A percentile compares a stretch with the other conserved stretches of the same genome.
Conservation (phyloP, 768 basidiomycete genomes). For the Naganishia randhawae region DNA sequence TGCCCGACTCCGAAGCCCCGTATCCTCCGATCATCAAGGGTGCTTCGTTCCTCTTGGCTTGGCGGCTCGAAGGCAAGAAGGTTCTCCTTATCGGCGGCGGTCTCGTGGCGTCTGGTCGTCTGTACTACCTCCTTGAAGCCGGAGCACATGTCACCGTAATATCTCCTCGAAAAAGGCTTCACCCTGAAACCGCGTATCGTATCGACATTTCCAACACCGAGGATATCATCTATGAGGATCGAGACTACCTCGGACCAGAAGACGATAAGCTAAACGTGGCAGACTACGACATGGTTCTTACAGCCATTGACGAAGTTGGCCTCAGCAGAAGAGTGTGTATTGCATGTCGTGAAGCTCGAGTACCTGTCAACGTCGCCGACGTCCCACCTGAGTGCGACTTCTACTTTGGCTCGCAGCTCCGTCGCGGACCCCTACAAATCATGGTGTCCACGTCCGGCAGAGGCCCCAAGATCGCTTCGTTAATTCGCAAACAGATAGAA, state of each 20-base stretch:
- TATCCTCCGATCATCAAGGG: constrained; percentile 51
- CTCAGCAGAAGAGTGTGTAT: constrained; percentile 69
- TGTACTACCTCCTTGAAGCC: constrained; percentile 77
- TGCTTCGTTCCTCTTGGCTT: constrained; percentile 82
- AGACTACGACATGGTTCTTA: constrained; percentile 77
- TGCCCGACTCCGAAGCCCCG: constrained; percentile 16
- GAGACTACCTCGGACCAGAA: constrained; percentile 57
- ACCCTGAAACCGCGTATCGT: constrained; percentile 52
- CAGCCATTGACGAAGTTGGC: constrained; percentile 79
- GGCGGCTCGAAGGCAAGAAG: constrained; percentile 77
- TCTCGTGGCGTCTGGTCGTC: constrained; percentile 79
- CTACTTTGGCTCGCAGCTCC: constrained; percentile 92
- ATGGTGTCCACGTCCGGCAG: constrained; percentile 95
- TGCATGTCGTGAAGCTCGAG: constrained; percentile 63
- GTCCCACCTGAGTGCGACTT: constrained; percentile 95
- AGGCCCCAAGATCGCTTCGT: constrained; percentile 81
- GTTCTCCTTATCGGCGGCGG: constrained; percentile 94
- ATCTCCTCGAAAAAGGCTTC: constrained; percentile 65
- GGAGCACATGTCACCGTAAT: constrained; percentile 76
- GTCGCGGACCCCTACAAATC: constrained; percentile 84
- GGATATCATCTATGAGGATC: constrained; percentile 67
- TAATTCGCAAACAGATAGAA: constrained; percentile 70
- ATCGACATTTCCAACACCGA: constrained; percentile 54
- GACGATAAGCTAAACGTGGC: constrained; percentile 60
- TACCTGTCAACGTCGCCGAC: constrained; percentile 95